Evolutionary conservation across 192 early-diverging fungal species (phyloP), one percentile per base, ranked within the genome.

Genomic region (Coemansia sp.): DNA sequence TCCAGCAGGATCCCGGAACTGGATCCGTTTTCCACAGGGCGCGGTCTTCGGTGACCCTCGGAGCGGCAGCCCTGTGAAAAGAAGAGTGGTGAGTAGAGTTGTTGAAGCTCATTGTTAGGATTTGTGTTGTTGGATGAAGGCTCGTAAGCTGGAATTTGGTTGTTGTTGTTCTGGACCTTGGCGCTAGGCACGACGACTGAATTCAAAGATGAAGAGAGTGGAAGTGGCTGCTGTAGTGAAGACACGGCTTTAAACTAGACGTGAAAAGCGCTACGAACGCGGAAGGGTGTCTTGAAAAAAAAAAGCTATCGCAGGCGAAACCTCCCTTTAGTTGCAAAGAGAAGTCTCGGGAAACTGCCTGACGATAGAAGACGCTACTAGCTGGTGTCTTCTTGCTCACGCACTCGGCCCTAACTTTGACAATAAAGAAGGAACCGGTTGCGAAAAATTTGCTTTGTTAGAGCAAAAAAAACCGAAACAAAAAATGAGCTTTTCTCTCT

Each of bases 31-130:
- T 17, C 56, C 20, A 56, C 66, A 20, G 8, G 70, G 12, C 52
- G 33, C 5, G 11, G 54, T 28, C 8, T 76, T 76, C 74, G 74
- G 64, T 75, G 79, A 62, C 71, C 73, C 52, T 81, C 73, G 56
- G 71, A 67, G 61, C 73, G 74, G 39, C 67, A 81, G 73, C 79
- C 79, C 67, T 64, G 71, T 68, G 68, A 81, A 81, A 81, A 81
- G 79, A 81, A 81, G 70, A 81, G n/a, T 41, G 36, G 51, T 61
- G 66, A 53, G 14, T 54, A 38, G 22, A 52, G 9, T 11, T 17
- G 36, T 54, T 60, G 60, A 48, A 54, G 33, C 18, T 64, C 67
- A 60, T 74, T 43, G 60, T 55, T 64, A 9, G 33, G 39, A 43
- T 37, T 65, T 2, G 37, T 15, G 39, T 39, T 56, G 33, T 28